Conservation (phyloP, 2,329 filamentous ascomycete genomes). For the Fusarium luffae region DNA sequence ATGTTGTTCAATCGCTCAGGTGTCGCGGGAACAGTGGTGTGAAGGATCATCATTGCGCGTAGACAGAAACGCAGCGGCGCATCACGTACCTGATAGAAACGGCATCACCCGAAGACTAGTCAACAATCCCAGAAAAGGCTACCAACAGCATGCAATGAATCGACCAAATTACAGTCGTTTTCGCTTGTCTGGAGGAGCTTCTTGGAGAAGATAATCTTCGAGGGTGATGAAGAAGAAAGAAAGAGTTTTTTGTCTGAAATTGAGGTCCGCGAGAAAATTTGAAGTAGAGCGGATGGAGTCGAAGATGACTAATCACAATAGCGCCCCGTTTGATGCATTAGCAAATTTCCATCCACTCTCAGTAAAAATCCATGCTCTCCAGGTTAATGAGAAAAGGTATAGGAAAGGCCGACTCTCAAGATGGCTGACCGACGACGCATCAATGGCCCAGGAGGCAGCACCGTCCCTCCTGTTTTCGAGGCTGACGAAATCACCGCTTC, state of each 20-base stretch:
- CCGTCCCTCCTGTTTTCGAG: conserved; percentile 78
- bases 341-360: conserved; percentile 10
- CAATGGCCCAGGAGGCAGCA: conserved; percentile 86
- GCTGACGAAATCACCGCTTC: conserved; percentile 56
- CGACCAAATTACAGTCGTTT: neutral
- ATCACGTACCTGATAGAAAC: conserved; percentile 40
- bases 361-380: conserved; percentile 36
- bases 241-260: conserved; percentile 11
- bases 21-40: conserved; percentile 70
- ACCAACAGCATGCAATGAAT: neutral
- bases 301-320: conserved; percentile 37
- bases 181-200: neutral
- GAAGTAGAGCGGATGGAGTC: conserved; percentile 30
- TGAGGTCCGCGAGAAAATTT: conserved; percentile 36
- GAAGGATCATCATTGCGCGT: conserved; percentile 62
- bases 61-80: conserved; percentile 16
- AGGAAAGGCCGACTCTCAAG: conserved; percentile 10
- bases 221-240: conserved; percentile 28
- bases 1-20: conserved; percentile 75
- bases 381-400: conserved; percentile 1
- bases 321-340: conserved; percentile 30
- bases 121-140: neutral
- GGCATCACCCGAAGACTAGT: conserved; percentile 5
- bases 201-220: conserved; percentile 12
- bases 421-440: conserved; percentile 91